These are phyloP conservation scores for Ustilago curta DNA, from an alignment of 1,284 basidiomycete genomes.

Conservation along the genomic window DNA sequence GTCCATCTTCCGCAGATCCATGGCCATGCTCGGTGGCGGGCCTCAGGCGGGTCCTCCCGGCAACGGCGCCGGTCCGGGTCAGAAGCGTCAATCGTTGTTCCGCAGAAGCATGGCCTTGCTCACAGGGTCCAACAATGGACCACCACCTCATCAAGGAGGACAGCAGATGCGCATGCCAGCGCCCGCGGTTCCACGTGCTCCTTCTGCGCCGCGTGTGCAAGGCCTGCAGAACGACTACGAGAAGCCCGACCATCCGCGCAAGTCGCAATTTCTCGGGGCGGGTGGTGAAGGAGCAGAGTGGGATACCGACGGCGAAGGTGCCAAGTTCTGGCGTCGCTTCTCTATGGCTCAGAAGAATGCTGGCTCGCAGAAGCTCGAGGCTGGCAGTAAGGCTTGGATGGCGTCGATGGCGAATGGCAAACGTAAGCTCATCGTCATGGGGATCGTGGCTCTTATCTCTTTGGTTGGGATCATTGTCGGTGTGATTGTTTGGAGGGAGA, in stretches of 20 bases:
- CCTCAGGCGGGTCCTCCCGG: constrained; percentile 18
- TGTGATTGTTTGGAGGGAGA: constrained; percentile 62
- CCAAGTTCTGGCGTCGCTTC: constrained; percentile 64
- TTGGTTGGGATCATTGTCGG: constrained; percentile 57
- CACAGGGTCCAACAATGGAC: constrained; percentile 21
- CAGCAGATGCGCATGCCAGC: constrained; percentile 41
- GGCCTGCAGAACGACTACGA: constrained; percentile 52
- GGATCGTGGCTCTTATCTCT: constrained; percentile 30
- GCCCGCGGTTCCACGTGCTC: constrained; percentile 21
- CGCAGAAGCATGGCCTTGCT: constrained; percentile 60
- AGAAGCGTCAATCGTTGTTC: constrained; percentile 51
- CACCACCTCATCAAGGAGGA: constrained; percentile 11
- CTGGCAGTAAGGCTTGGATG: constrained; percentile 40
- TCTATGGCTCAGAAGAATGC: constrained; percentile 52
- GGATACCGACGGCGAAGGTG: constrained; percentile 59
- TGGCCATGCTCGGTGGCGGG: constrained; percentile 52
- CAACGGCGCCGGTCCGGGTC: constrained; percentile 10
- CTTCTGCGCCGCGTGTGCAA: constrained; percentile 44
- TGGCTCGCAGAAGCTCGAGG: constrained; percentile 42
- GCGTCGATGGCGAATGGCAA: constrained; percentile 31
- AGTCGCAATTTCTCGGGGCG: constrained; percentile 58
- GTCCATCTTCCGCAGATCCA: constrained; percentile 52
- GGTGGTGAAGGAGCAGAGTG: constrained; percentile 61
- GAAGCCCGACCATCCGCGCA: constrained; percentile 56
- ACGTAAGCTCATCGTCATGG: constrained; percentile 52